Conservation (phyloP, 352 stramenopile genomes). For the Globisporangium heterothallicum region DNA sequence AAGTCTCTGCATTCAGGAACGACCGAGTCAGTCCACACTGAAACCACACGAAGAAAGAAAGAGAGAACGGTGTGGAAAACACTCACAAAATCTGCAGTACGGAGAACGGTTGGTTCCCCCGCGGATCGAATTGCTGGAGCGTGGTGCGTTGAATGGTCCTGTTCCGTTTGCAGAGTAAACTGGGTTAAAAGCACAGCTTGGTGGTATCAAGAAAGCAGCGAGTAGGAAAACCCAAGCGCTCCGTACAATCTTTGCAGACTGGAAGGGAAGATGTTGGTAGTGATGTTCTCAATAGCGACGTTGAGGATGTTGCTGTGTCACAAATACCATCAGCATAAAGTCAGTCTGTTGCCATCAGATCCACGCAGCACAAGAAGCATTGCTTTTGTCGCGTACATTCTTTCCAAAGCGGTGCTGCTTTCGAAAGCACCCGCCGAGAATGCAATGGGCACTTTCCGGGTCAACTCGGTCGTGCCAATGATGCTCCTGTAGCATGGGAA, state of each 20-base stretch:
- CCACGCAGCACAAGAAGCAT: background rate
- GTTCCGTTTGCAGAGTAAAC: background rate
- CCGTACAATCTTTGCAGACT: conserved; percentile 53
- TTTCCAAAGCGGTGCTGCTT: conserved; percentile 33
- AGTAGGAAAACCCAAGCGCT: background rate
- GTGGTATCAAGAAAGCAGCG: no score
- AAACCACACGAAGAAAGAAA: background rate
- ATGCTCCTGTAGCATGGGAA: conserved; percentile 31
- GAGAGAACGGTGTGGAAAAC: background rate
- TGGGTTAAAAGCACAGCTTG: no score
- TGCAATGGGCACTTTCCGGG: conserved; percentile 49
- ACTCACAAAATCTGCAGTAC: conserved; percentile 56
- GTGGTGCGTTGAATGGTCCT: conserved; percentile 61
- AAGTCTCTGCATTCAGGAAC: conserved; percentile 36
- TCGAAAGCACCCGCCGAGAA: conserved; percentile 50
- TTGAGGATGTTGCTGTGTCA: conserved; percentile 57
- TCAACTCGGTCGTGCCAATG: conserved; percentile 40
- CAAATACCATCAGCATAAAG: background rate
- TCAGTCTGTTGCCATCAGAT: background rate
- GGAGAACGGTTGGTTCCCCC: conserved; percentile 33
- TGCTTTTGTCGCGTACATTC: conserved; percentile 27
- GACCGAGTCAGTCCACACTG: background rate
- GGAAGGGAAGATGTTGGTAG: conserved; percentile 57
- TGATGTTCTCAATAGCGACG: conserved; percentile 53
- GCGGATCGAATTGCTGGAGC: conserved; percentile 57